These are phyloP conservation scores for Solanum aculeatissimum DNA, from an alignment of 305 asterid species.

Conservation along the genomic window DNA sequence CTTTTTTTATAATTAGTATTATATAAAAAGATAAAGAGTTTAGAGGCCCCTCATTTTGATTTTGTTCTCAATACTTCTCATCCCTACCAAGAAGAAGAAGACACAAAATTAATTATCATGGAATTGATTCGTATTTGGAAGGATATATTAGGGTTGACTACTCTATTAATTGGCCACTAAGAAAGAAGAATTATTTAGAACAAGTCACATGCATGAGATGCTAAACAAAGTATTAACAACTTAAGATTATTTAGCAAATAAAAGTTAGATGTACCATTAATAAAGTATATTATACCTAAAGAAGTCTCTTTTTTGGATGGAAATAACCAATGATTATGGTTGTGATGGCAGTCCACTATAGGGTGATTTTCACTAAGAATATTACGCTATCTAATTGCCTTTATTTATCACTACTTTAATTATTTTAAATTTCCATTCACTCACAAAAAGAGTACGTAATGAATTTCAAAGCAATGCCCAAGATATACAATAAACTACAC, in stretches of 20 bases:
- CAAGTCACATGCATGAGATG: neutral
- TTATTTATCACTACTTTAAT: neutral
- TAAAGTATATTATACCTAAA: neutral
- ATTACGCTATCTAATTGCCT: neutral
- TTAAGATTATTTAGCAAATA: neutral
- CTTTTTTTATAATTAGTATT: neutral
- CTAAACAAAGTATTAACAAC: neutral
- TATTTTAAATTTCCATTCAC: neutral
- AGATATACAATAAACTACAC: neutral
- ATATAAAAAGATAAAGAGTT: neutral
- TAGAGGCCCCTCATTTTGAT: neutral
- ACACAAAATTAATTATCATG: neutral
- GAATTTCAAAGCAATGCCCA: neutral
- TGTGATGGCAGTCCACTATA: neutral
- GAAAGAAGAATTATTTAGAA: neutral
- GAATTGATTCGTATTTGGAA: neutral
- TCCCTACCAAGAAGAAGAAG: neutral
- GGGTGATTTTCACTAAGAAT: neutral
- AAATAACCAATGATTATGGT: neutral
- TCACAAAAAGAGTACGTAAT: neutral
- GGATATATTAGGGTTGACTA: neutral
- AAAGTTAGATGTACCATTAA: neutral
- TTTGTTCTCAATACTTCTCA: neutral
- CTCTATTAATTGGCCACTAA: neutral
- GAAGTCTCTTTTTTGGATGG: neutral